These are phyloP conservation scores for Metschnikowia kunwiensis DNA, from an alignment of 805 yeast genomes.

Conservation along the genomic window DNA sequence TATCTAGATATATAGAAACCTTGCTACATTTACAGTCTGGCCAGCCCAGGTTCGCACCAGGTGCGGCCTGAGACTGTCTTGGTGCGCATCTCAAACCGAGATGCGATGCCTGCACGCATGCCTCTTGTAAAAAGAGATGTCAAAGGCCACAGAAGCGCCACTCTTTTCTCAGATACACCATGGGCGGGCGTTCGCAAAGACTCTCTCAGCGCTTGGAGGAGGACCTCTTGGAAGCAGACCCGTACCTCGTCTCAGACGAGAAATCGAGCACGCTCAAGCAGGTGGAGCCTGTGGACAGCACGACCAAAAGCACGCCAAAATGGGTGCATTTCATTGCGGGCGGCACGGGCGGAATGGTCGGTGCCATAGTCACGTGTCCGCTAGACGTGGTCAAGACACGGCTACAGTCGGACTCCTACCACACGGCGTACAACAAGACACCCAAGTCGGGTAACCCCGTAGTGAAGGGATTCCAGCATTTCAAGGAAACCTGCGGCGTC, in stretches of 20 bases:
- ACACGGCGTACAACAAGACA: constrained; percentile 49
- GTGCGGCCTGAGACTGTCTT: too few species aligned
- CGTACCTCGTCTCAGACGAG: constrained; percentile 70
- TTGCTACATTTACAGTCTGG: too few species aligned
- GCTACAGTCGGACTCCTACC: constrained; percentile 83
- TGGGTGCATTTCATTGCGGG: constrained; percentile 89
- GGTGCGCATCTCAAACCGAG: too few species aligned
- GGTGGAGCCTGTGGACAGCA: constrained; percentile 27
- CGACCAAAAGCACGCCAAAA: constrained; percentile 23
- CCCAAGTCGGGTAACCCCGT: constrained; percentile 37
- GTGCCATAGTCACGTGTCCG: constrained; percentile 92
- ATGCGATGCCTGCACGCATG: too few species aligned
- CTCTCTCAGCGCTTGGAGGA: constrained; percentile 32
- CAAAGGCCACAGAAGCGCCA: too few species aligned
- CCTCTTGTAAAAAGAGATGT: too few species aligned
- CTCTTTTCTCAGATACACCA: too few species aligned
- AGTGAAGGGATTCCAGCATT: constrained; percentile 61
- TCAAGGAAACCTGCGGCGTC: constrained; percentile 76
- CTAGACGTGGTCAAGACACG: constrained; percentile 95
- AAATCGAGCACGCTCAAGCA: constrained; percentile 53
- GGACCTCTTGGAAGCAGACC: constrained; percentile 58
- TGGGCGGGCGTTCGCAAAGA: constrained; percentile 8
- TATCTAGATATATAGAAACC: too few species aligned
- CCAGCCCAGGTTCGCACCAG: too few species aligned
- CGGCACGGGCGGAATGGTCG: constrained; percentile 96